A percentile compares a stretch with the other conserved stretches of the same genome.
Evolutionary conservation across 108 stramenopile species (phyloP).

Genomic region (Nitzschia sp.): DNA sequence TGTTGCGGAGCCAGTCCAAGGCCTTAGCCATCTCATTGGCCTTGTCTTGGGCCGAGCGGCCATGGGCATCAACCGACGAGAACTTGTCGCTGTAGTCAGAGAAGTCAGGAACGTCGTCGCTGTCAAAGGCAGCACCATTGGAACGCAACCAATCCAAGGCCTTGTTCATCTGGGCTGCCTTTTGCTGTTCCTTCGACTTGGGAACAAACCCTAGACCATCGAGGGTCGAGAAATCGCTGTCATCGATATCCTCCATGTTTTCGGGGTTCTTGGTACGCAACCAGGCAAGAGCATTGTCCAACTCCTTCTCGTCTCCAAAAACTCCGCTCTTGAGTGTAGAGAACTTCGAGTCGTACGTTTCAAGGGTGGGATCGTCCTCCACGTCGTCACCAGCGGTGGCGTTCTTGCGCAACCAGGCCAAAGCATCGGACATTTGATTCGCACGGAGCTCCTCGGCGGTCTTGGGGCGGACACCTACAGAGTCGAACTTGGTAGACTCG

Average conservation of each 20-base stretch:
- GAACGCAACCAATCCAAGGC: conserved; percentile 47
- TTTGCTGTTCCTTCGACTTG: conserved; percentile 20
- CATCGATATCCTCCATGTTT: conserved; percentile 19
- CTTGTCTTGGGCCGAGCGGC: background rate
- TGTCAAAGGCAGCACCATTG: conserved; percentile 34
- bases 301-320: conserved; percentile 2
- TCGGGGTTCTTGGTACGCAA: conserved; percentile 21
- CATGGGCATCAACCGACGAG: conserved; percentile 16
- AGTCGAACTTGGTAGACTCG: conserved; percentile 4
- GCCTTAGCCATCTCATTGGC: conserved; percentile 23
- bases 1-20: conserved; percentile 43
- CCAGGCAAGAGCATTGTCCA: conserved; percentile 36
- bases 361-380: conserved; percentile 8
- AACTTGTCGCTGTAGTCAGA: background rate
- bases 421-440: conserved; percentile 31
- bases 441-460: conserved; percentile 28
- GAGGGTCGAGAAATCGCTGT: conserved; percentile 13
- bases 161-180: conserved; percentile 38
- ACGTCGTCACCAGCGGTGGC: background rate
- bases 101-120: conserved; percentile 23
- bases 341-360: conserved; percentile 1
- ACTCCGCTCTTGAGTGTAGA: background rate
- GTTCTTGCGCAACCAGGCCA: conserved; percentile 45
- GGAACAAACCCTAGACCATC: conserved; percentile 5
- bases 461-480: conserved; percentile 12